phyloP scores from a whole-genome alignment of 257 asterid species.

The Plantago ovata region DNA sequence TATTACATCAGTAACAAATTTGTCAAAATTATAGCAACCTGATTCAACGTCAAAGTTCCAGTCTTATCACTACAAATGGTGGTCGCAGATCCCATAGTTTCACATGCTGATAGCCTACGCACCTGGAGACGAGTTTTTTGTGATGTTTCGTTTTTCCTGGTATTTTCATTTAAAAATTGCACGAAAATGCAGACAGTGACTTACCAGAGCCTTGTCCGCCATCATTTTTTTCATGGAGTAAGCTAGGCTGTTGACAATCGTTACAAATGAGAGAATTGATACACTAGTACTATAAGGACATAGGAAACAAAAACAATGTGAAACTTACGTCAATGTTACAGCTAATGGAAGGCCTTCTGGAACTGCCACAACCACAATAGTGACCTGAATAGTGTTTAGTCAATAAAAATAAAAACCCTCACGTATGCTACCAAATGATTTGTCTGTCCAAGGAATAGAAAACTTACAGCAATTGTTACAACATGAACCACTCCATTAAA shows the following conservation, averaged over 20 bases:
- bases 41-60: constrained; percentile 91
- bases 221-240: constrained; percentile 99
- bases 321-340: constrained; percentile 88
- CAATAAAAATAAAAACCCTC: constrained; percentile 24
- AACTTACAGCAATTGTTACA: constrained; percentile 83
- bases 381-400: constrained; percentile 60
- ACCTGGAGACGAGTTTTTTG: constrained; percentile 48
- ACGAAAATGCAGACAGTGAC: constrained; percentile 4
- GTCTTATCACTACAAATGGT: constrained; percentile 98
- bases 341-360: constrained; percentile 99
- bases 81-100: constrained; percentile 98
- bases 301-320: constrained; percentile 5
- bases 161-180: constrained; percentile 4
- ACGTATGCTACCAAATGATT: not conserved
- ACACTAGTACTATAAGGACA: constrained; percentile 15
- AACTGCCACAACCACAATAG: constrained; percentile 97
- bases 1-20: constrained; percentile 16
- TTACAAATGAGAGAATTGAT: constrained; percentile 18
- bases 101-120: constrained; percentile 98
- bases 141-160: constrained; percentile 19
- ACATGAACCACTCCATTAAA: constrained; percentile 72
- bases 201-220: constrained; percentile 98
- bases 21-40: constrained; percentile 39
- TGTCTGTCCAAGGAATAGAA: constrained; percentile 20
- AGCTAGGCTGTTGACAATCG: constrained; percentile 65